These are phyloP conservation scores for Mycena maculata DNA, from an alignment of 768 basidiomycete genomes.

Conservation along the genomic window DNA sequence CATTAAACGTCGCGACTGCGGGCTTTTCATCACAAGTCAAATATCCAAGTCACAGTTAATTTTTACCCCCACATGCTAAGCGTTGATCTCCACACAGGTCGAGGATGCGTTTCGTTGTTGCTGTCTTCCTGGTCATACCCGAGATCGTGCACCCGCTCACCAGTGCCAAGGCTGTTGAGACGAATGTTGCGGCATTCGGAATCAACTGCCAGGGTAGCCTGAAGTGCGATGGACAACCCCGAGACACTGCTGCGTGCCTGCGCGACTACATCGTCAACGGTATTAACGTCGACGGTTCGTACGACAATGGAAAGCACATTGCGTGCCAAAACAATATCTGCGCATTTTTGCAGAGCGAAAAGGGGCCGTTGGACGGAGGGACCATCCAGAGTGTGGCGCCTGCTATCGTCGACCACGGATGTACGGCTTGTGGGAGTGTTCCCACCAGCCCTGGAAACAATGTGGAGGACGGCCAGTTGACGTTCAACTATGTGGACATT, in stretches of 20 bases:
- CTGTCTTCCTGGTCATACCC: background rate
- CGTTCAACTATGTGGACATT: slow-evolving; percentile 20
- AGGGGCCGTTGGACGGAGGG: background rate
- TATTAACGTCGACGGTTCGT: slow-evolving; percentile 1
- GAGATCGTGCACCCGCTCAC: background rate
- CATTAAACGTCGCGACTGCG: too few species aligned
- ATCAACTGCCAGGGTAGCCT: slow-evolving; percentile 27
- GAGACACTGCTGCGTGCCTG: slow-evolving; percentile 7
- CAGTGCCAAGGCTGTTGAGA: background rate
- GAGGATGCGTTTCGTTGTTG: too few species aligned
- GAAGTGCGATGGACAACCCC: slow-evolving; percentile 19
- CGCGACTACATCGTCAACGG: slow-evolving; percentile 10
- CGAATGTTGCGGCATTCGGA: slow-evolving; percentile 2
- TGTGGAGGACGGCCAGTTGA: slow-evolving; percentile 16
- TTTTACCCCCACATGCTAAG: too few species aligned
- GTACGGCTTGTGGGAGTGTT: slow-evolving; percentile 23
- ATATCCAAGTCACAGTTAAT: too few species aligned
- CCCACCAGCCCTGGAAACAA: slow-evolving; percentile 23
- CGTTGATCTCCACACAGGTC: too few species aligned
- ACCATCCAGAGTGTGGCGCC: background rate
- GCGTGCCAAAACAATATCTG: slow-evolving; percentile 16
- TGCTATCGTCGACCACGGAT: slow-evolving; percentile 3
- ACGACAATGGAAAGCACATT: slow-evolving; percentile 19
- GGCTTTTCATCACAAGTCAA: too few species aligned
- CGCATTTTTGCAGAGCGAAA: slow-evolving; percentile 17